Base-by-base conservation (phyloP, 805 yeast genomes). In the Yamadazyma scolyti region DNA sequence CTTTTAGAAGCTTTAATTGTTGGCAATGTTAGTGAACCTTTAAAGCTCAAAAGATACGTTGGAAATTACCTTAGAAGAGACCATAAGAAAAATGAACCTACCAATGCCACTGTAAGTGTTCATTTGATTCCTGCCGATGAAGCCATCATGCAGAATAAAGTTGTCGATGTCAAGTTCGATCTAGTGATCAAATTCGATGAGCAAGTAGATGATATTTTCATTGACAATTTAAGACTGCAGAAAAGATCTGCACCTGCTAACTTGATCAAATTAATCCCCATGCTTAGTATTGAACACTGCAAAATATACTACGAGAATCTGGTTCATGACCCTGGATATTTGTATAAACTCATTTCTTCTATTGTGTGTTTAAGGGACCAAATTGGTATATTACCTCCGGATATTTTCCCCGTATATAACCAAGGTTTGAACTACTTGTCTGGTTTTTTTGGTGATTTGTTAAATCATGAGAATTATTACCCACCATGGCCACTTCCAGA, bases 251-350 rank as follows among this genome's bases (percentile, higher is more conserved):
- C 36, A 4, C 51, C 46, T 7, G 72, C 82, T 0, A 81, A 86
- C 7, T 60, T 85, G 4, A 48, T 90, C 16, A 61, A 90, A 21
- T 61, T 90, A 15, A 77, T 86, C 3, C 82, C 96, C 2, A 73
- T 80, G 36, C 80, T 85, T 46, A 80, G 95, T 3, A 77, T 86
- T 16, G 96, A 90, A 46, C 97, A 90, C 52, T 79, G 87, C 40
- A 77, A 39, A 48, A 71, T 36, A 61, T 69, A 46, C 72, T 77
- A 63, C 49, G 25, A 37, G 25, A 37, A 33, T 4, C 36, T 30
- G 4, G 33, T 27, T 15, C 52, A 37, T 36, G 58, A 41, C 30
- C 43, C 67, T 2, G 44, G 49, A 15, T 74, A 75, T 42, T 61
- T 87, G 25, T 80, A 76, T 40, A 78, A 77, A 27, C 77, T 82